Evolutionary conservation across 495 filamentous ascomycete genomes (phyloP).

Genomic region (Podospora conica): DNA sequence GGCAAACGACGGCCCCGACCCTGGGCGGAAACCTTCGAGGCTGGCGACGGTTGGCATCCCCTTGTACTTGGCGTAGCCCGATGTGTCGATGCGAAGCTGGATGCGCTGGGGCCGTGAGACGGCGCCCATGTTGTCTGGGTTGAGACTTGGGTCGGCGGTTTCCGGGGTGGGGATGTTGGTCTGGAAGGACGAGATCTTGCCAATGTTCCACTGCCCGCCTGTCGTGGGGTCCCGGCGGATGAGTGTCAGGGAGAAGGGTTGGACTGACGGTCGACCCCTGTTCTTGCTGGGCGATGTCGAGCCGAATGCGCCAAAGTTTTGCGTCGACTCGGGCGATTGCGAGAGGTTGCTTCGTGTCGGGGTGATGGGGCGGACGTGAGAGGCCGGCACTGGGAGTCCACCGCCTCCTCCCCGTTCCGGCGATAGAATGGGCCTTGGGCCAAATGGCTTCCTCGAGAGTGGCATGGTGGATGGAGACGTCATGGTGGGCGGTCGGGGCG

Average conservation of each 20-base stretch:
- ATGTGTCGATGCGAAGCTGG: conserved; percentile 40
- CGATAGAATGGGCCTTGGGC: not conserved
- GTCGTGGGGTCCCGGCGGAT: conserved; percentile 82
- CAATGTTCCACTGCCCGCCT: conserved; percentile 84
- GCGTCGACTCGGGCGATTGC: not conserved
- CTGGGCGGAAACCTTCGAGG: conserved; percentile 29
- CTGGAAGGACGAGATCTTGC: conserved; percentile 53
- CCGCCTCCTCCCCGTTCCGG: not conserved
- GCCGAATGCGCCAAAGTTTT: not conserved
- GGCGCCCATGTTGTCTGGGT: conserved; percentile 50
- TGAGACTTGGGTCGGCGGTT: conserved; percentile 21
- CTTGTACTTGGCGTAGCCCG: conserved; percentile 46
- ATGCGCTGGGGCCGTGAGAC: conserved; percentile 32
- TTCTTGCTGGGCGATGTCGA: conserved; percentile 4
- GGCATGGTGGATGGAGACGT: not conserved
- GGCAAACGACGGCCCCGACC: conserved; percentile 24
- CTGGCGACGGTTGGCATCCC: conserved; percentile 34
- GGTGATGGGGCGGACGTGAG: conserved; percentile 7
- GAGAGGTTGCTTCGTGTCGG: conserved; percentile 6
- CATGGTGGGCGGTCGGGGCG: conserved; percentile 1
- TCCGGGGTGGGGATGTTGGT: conserved; percentile 34
- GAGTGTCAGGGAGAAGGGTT: conserved; percentile 63
- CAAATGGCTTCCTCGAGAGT: conserved; percentile 12
- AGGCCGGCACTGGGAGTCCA: not conserved
- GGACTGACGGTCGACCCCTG: conserved; percentile 7